phyloP scores from a whole-genome alignment of 78 protist species.

The Acrasis kona region DNA sequence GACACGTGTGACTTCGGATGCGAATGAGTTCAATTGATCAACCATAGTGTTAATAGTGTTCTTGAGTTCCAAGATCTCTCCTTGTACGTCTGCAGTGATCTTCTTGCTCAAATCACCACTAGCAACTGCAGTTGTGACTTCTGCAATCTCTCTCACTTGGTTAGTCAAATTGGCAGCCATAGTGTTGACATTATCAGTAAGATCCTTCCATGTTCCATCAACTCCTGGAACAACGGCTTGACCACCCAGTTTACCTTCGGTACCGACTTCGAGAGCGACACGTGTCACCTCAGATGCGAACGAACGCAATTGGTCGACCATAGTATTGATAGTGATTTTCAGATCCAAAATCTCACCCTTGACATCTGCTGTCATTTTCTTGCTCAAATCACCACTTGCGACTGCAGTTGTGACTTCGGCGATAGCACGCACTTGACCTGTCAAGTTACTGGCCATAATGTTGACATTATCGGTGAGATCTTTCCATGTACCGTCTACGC shows the following conservation, averaged over 20 bases:
- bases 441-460: conserved; percentile 48
- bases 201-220: conserved; percentile 26
- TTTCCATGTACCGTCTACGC: conserved; percentile 45
- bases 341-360: no score
- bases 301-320: no score
- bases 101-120: conserved; percentile 13
- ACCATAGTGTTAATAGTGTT: conserved; percentile 30
- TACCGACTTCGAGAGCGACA: conserved; percentile 25
- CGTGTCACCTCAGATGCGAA: conserved; percentile 34
- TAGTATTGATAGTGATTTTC: no score
- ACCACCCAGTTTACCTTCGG: conserved; percentile 28
- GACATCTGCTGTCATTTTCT: no score
- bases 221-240: no score
- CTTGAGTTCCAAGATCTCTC: conserved; percentile 28
- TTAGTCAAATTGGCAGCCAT: no score
- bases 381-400: conserved; percentile 25
- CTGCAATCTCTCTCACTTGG: conserved; percentile 45
- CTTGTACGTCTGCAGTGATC: no score
- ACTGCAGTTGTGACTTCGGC: no score
- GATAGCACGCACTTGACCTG: conserved; percentile 41
- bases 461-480: conserved; percentile 28
- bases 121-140: no score
- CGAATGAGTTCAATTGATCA: no score
- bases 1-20: no score
- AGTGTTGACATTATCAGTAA: no score